These are phyloP conservation scores for Phytophthora lateralis DNA, from an alignment of 352 stramenopile genomes.

Conservation along the genomic window DNA sequence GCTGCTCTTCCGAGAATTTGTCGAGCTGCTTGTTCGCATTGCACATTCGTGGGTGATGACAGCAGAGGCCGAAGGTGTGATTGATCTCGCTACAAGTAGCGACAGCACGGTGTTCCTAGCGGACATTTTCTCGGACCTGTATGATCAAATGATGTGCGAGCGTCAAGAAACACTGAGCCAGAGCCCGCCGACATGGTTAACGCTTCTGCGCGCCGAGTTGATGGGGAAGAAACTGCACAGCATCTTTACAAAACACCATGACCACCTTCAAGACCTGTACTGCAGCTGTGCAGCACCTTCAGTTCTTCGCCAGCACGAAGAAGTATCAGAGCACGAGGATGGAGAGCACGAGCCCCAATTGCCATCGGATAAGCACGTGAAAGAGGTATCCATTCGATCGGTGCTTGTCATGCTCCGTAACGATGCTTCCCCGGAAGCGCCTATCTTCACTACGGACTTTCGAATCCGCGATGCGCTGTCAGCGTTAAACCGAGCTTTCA, in stretches of 20 bases:
- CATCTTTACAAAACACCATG: slow-evolving; percentile 49
- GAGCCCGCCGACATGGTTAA: slow-evolving; percentile 27
- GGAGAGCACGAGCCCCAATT: slow-evolving; percentile 1
- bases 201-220: slow-evolving; percentile 34
- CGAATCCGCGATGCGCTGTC: slow-evolving; percentile 35
- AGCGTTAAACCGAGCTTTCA: slow-evolving; percentile 31
- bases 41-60: slow-evolving; percentile 36
- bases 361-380: slow-evolving; percentile 1
- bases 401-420: slow-evolving; percentile 37
- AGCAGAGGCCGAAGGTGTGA: slow-evolving; percentile 12
- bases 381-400: slow-evolving; percentile 29
- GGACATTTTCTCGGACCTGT: slow-evolving; percentile 50
- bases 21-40: slow-evolving; percentile 68
- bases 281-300: slow-evolving; percentile 20
- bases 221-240: slow-evolving; percentile 48
- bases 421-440: neutral
- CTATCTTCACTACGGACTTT: slow-evolving; percentile 33
- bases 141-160: slow-evolving; percentile 45
- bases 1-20: slow-evolving; percentile 66
- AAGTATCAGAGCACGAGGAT: slow-evolving; percentile 1
- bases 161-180: slow-evolving; percentile 30
- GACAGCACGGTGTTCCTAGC: slow-evolving; percentile 33
- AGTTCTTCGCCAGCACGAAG: slow-evolving; percentile 11
- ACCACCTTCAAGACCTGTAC: slow-evolving; percentile 42
- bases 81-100: slow-evolving; percentile 7